Evolutionary conservation across 2,329 filamentous ascomycete species (phyloP).

Genomic region (Epicoccum nigrum): DNA sequence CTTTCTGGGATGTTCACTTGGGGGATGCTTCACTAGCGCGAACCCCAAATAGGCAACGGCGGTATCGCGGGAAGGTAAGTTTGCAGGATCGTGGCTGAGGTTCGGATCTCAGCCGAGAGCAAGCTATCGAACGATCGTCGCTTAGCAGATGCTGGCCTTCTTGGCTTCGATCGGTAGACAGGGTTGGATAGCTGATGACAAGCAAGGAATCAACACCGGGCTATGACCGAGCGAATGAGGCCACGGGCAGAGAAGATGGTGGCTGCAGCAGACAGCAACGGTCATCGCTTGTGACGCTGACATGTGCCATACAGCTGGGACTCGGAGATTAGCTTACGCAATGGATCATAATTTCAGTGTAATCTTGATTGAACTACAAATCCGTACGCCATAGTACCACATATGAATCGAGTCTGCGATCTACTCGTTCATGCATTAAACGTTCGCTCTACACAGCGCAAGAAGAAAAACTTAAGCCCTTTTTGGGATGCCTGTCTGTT

Average conservation of each 20-base stretch:
- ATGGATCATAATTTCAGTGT: background rate
- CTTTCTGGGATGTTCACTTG: background rate
- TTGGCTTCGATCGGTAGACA: background rate
- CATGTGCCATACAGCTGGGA: no score
- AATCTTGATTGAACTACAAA: constrained; percentile 21
- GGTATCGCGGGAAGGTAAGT: background rate
- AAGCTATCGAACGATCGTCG: constrained; percentile 12
- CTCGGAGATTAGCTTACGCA: background rate
- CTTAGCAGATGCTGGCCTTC: background rate
- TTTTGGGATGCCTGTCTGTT: constrained; percentile 13
- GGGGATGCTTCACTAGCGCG: constrained; percentile 3
- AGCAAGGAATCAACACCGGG: constrained; percentile 8
- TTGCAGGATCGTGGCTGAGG: constrained; percentile 6
- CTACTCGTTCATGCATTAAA: constrained; percentile 17
- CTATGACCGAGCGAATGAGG: constrained; percentile 5
- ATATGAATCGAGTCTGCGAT: constrained; percentile 11
- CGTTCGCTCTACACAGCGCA: constrained; percentile 11
- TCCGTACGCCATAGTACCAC: constrained; percentile 9
- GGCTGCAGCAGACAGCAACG: background rate
- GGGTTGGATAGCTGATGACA: constrained; percentile 4
- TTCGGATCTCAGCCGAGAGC: constrained; percentile 8
- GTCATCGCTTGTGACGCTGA: background rate
- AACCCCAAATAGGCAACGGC: constrained; percentile 1
- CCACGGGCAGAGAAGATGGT: background rate
- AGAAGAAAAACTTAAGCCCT: constrained; percentile 9